Percentiles rank a stretch among this genome's conserved stretches.
Evolutionary conservation across 495 filamentous ascomycete genomes (phyloP).

Genomic region (Penicillium fimorum): DNA sequence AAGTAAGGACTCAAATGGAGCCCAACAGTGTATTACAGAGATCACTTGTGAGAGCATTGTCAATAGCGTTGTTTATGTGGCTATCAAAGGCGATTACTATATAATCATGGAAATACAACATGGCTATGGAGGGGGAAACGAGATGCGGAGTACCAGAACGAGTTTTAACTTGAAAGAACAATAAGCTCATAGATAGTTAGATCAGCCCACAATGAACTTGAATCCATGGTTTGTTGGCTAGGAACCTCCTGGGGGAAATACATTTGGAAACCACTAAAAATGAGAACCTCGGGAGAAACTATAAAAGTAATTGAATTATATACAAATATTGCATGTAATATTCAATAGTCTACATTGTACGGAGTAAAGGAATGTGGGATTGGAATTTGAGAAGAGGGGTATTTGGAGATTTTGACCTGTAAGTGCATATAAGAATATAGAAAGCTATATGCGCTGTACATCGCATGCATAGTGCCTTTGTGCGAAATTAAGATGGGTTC

Average conservation of each 20-base stretch:
- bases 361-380: not conserved
- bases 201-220: not conserved
- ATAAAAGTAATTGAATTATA: no score
- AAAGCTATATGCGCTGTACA: not conserved
- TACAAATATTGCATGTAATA: no score
- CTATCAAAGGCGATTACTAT: not conserved
- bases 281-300: not conserved
- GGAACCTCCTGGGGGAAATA: not conserved
- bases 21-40: no score
- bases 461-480: not conserved
- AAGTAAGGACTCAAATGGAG: no score
- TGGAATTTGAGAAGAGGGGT: not conserved
- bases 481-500: slow-evolving; percentile 7
- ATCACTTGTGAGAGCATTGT: no score
- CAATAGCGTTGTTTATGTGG: not conserved
- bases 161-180: not conserved
- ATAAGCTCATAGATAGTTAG: not conserved
- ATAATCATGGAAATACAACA: not conserved
- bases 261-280: not conserved
- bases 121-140: not conserved
- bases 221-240: not conserved
- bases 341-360: no score
- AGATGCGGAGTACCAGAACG: not conserved
- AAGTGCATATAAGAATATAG: slow-evolving; percentile 1
- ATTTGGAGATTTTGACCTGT: no score